phyloP scores from a whole-genome alignment of 2,329 filamentous ascomycete species.

The Alternaria sp. region DNA sequence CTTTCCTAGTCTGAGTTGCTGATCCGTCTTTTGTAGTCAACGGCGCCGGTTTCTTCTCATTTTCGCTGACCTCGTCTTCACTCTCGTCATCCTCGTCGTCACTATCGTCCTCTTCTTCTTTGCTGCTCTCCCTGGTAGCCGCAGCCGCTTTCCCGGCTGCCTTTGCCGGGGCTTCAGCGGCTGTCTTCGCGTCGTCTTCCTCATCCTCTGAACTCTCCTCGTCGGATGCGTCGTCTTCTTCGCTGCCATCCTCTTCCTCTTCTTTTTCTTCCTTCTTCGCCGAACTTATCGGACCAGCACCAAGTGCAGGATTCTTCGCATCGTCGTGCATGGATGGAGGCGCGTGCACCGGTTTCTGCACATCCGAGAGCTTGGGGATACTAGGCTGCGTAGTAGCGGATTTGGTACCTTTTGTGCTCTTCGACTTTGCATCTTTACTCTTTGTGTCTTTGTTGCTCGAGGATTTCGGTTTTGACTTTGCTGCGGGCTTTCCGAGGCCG shows the following conservation, averaged over 20 bases:
- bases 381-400: neutral
- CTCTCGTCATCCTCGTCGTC: conserved; percentile 14
- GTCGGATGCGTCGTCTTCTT: conserved; percentile 18
- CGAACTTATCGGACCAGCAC: conserved; percentile 30
- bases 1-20: conserved; percentile 1
- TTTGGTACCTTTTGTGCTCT: conserved; percentile 4
- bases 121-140: neutral
- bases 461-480: conserved; percentile 17
- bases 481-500: conserved; percentile 10
- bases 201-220: conserved; percentile 19
- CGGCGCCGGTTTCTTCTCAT: conserved; percentile 24
- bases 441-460: conserved; percentile 11
- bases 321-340: conserved; percentile 38
- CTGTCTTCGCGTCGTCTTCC: conserved; percentile 1
- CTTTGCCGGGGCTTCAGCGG: neutral
- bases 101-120: conserved; percentile 8
- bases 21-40: conserved; percentile 1
- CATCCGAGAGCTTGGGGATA: conserved; percentile 29
- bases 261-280: conserved; percentile 22
- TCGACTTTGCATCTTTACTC: conserved; percentile 2
- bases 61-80: conserved; percentile 19
- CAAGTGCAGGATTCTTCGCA: conserved; percentile 37
- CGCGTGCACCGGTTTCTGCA: conserved; percentile 34
- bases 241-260: conserved; percentile 7
- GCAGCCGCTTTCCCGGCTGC: neutral